Percentiles rank a stretch among this genome's conserved stretches.
These are phyloP conservation scores for Penicillium argentinense DNA, from an alignment of 495 filamentous ascomycete genomes.

Conservation along the genomic window DNA sequence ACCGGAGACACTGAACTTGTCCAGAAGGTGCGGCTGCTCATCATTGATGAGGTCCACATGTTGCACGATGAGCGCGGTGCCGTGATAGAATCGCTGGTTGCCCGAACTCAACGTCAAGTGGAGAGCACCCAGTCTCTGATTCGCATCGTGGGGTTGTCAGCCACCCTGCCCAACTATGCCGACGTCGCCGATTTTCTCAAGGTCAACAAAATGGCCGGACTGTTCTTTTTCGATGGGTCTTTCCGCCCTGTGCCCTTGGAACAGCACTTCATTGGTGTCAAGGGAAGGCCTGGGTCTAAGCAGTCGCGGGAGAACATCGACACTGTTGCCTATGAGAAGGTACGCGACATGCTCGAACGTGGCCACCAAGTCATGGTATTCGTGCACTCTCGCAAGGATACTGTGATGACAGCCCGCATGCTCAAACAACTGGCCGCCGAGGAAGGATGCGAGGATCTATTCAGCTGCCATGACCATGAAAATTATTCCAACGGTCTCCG, in stretches of 20 bases:
- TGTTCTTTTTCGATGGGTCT: conserved; percentile 96
- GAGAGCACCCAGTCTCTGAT: conserved; percentile 98
- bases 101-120: conserved; percentile 91
- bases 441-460: conserved; percentile 70
- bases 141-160: conserved; percentile 90
- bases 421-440: conserved; percentile 85
- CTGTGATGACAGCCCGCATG: conserved; percentile 79
- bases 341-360: conserved; percentile 82
- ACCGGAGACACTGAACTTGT: conserved; percentile 97
- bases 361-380: conserved; percentile 99
- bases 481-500: conserved; percentile 70
- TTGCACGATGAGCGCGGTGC: conserved; percentile 96
- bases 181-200: conserved; percentile 97
- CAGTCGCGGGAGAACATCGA: conserved; percentile 87
- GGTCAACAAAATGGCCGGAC: conserved; percentile 86
- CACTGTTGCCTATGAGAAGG: conserved; percentile 83
- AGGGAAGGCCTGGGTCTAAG: conserved; percentile 80
- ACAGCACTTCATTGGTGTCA: conserved; percentile 96
- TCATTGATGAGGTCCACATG: conserved; percentile 99
- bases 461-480: conserved; percentile 67
- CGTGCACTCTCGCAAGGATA: conserved; percentile 95
- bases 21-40: conserved; percentile 92
- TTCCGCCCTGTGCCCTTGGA: conserved; percentile 96
- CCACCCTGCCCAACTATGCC: conserved; percentile 92
- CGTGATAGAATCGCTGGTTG: conserved; percentile 92